Evolutionary conservation across 2,329 filamentous ascomycete species (phyloP), one percentile per base, ranked within the genome.

Genomic region (Aspergillus jensenii): DNA sequence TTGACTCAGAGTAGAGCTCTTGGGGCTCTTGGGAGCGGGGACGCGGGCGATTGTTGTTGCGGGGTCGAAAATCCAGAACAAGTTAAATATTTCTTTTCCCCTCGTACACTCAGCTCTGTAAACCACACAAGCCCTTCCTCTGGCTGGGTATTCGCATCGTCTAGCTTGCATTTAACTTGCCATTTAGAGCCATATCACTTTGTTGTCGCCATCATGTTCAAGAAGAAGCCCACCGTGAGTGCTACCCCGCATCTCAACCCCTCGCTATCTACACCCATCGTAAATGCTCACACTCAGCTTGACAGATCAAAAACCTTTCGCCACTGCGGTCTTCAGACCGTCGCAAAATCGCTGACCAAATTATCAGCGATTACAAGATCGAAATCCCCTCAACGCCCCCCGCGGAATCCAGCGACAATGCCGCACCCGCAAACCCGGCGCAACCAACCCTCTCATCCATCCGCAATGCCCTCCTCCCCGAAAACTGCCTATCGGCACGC

Each of bases 261-360:
- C 63, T 67, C 66, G 51, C 17, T 37, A 14, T 27, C 41, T 37
- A 23, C 47, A 49, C 31, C 46, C 45, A 17, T 19, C 17, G n/a
- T 43, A n/a, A 46, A 46, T 7, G 14, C 53, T 56, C 21, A 56
- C 17, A 8, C 35, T 31, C 52, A 35, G 23, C 17, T 35, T 19
- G 5, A 31, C 23, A 86, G 80, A 84, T 90, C 77, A 90, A 89
- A 76, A 84, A 87, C 17, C 77, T 87, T 12, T 81, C 86, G 4
- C 85, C 87, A 41, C 75, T 90, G 52, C 83, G 87, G 55, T 88
- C 86, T 5, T 89, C 86, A 2, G 87, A 89, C 66, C 82, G 87
- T 59, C 81, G 87, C 58, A 87, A 84, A 65, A 83, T 87, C 37
- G 87, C 87, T 50, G 86, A 89, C 66, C 81, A 86, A 63, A 87